Conservation (phyloP, 371 early-diverging fungal species). For the Mucor indicus region DNA sequence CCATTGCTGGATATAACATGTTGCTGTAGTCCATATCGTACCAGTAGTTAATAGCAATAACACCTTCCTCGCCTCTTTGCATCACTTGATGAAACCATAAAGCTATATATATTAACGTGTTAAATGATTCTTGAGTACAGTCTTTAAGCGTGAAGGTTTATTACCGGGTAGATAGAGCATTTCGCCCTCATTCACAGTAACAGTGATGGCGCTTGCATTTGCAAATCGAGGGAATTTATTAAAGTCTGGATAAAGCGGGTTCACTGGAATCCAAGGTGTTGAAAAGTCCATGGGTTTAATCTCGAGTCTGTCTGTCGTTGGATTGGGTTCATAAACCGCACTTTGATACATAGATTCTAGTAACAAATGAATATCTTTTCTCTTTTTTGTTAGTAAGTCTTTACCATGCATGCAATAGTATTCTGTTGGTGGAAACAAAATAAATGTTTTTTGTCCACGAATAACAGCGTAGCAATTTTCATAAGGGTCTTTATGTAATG, state of each 20-base stretch:
- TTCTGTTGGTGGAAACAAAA: conserved; percentile 69
- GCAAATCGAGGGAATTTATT: conserved; percentile 50
- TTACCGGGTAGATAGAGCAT: conserved; percentile 70
- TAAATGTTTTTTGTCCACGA: conserved; percentile 70
- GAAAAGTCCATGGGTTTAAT: conserved; percentile 40
- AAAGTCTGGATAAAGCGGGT: conserved; percentile 53
- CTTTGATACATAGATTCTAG: conserved; percentile 56
- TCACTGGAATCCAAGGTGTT: conserved; percentile 66
- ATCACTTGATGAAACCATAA: conserved; percentile 79
- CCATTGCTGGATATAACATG: conserved; percentile 33
- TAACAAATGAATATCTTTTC: not conserved
- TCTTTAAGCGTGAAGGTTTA: not conserved
- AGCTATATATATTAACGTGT: conserved; percentile 23
- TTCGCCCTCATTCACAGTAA: conserved; percentile 65
- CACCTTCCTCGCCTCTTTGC: conserved; percentile 60
- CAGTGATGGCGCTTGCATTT: conserved; percentile 53
- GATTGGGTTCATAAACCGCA: conserved; percentile 47
- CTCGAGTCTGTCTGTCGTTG: conserved; percentile 21
- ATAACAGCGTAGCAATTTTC: conserved; percentile 79
- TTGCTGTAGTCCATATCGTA: conserved; percentile 68
- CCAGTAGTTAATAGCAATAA: conserved; percentile 84
- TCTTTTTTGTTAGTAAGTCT: not conserved
- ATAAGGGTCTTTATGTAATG: conserved; percentile 80
- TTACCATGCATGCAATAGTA: conserved; percentile 64
- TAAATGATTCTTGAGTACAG: not conserved